Evolutionary conservation across 495 filamentous ascomycete genomes (phyloP), one percentile per base, ranked within the genome.

Genomic region (Lophiostoma macrostomum): DNA sequence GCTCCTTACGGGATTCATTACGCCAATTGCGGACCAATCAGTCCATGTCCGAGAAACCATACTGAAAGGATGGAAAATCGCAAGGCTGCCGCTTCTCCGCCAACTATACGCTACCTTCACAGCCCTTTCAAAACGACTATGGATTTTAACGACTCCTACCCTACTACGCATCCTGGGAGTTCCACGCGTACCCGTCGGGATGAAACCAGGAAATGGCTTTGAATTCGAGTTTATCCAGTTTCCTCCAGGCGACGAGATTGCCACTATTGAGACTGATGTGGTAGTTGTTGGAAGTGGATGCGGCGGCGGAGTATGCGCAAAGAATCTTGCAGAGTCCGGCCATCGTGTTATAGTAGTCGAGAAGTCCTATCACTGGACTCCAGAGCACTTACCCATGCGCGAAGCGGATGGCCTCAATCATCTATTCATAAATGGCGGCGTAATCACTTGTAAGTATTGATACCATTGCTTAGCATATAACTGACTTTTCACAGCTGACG

Each of bases 271-370:
- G 31, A 84, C 83, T 3, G 91, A 96, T 64, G 82, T 94, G 1
- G 82, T 94, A 13, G 81, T 96, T 52, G 77, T 96, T 5, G 91
- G 91, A 1, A 90, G 86, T 43, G 91, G 91, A 14, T 91, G 87
- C 60, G 91, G 91, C 41, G 90, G 87, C n/a, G 87, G 75, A 0
- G 90, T 95, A 0, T 79, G 77, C 24, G 90, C 91, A 11, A 90
- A 90, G 69, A 85, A 84, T 22, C 71, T 96, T 4, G 82, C 90
- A 10, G 82, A 88, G 60, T 85, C 80, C 2, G 86, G 82, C n/a
- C 69, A 85, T 41, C 71, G 71, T 6, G 88, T 95, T 18, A 65
- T 95, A 3, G 88, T 96, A 0, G 82, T 91, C 3, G 90, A 96
- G 37, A 93, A 91, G 63, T 77, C 79, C 1, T 84, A 87, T 58